A percentile compares a stretch with the other conserved stretches of the same genome.
phyloP scores from a whole-genome alignment of 2,329 filamentous ascomycete genomes.

The Pleurostoma richardsiae region DNA sequence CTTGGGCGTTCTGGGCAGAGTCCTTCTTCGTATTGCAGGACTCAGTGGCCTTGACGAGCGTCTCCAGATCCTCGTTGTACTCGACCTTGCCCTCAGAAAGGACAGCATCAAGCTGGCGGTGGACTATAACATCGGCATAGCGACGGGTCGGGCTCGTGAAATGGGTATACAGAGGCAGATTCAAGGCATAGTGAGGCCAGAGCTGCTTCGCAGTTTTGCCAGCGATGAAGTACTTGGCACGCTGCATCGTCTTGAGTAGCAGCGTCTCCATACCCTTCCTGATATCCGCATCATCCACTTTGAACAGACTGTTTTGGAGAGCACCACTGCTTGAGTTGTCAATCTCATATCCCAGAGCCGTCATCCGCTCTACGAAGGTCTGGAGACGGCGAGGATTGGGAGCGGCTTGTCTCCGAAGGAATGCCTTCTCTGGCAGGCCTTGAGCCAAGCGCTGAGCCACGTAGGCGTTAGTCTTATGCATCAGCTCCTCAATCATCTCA shows the following conservation, averaged over 20 bases:
- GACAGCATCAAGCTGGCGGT: conserved; percentile 86
- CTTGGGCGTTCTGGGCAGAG: conserved; percentile 92
- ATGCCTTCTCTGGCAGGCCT: conserved; percentile 83
- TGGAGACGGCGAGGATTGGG: conserved; percentile 86
- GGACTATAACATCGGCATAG: conserved; percentile 91
- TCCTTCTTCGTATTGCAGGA: conserved; percentile 99
- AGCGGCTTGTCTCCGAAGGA: conserved; percentile 79
- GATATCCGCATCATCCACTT: conserved; percentile 80
- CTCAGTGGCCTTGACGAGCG: conserved; percentile 85
- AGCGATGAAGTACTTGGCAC: conserved; percentile 90
- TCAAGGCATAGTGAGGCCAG: conserved; percentile 85
- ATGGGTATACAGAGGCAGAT: conserved; percentile 91
- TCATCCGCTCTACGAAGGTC: conserved; percentile 91
- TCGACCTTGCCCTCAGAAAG: conserved; percentile 78
- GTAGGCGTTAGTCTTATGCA: conserved; percentile 86
- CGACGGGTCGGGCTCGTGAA: conserved; percentile 94
- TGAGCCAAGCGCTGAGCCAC: conserved; percentile 79
- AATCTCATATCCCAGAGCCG: conserved; percentile 81
- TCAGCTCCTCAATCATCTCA: conserved; percentile 91
- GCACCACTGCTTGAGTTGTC: conserved; percentile 85
- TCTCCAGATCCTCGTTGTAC: conserved; percentile 85
- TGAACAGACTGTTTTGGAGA: conserved; percentile 92
- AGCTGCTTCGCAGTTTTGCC: conserved; percentile 73
- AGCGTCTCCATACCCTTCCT: conserved; percentile 98
- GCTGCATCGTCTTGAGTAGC: conserved; percentile 89